phyloP scores from a whole-genome alignment of 768 basidiomycete species.

The Leccinum variicolor region DNA sequence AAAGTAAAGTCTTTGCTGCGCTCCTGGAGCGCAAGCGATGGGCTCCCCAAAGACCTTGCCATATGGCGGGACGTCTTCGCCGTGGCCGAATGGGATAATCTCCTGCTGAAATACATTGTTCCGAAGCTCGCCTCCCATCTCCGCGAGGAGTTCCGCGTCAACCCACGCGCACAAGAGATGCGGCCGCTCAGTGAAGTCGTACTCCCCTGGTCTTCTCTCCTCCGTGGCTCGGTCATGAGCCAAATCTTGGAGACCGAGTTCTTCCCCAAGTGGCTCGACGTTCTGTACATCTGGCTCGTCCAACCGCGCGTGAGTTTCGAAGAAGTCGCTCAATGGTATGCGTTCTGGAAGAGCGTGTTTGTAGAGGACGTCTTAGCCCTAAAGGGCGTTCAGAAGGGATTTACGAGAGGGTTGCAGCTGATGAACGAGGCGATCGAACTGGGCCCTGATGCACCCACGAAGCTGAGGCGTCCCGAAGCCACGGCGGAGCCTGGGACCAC shows the following conservation, averaged over 20 bases:
- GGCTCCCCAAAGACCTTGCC: constrained; percentile 68
- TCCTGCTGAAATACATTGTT: constrained; percentile 87
- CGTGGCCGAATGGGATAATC: constrained; percentile 81
- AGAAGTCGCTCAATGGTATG: constrained; percentile 93
- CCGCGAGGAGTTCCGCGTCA: constrained; percentile 83
- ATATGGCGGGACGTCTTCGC: constrained; percentile 89
- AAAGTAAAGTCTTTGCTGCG: constrained; percentile 80
- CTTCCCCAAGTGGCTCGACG: constrained; percentile 96
- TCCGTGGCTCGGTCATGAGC: constrained; percentile 73
- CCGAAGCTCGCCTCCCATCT: constrained; percentile 85
- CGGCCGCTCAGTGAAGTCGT: constrained; percentile 65
- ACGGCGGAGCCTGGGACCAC: constrained; percentile 41
- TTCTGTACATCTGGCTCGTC: constrained; percentile 89
- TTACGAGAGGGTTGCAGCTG: constrained; percentile 83
- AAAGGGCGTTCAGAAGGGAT: constrained; percentile 69
- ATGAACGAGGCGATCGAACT: constrained; percentile 94
- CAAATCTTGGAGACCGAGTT: constrained; percentile 89
- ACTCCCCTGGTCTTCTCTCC: constrained; percentile 69
- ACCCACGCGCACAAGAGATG: constrained; percentile 90
- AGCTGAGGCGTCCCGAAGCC: constrained; percentile 66
- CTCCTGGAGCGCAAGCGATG: constrained; percentile 68
- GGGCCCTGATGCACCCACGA: constrained; percentile 69
- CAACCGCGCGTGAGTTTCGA: constrained; percentile 85
- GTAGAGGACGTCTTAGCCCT: constrained; percentile 66
- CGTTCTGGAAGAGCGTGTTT: constrained; percentile 82